phyloP scores from a whole-genome alignment of 768 basidiomycete genomes.

The Hydnomerulius pinastri region DNA sequence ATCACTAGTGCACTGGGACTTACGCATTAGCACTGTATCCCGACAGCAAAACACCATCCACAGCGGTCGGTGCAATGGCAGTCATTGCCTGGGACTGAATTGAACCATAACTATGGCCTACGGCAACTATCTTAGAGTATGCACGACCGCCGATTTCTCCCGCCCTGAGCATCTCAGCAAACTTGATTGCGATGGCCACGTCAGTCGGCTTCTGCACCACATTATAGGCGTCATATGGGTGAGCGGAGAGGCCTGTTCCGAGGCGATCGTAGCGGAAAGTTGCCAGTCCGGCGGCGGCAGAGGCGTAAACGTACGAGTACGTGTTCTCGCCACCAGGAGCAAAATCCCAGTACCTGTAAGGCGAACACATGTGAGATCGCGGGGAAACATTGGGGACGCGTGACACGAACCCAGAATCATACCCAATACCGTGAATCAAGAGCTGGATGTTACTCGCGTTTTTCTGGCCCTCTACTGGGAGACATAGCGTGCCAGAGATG shows the following conservation, averaged over 20 bases:
- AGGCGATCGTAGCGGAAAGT: constrained; percentile 21
- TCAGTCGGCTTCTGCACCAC: constrained; percentile 11
- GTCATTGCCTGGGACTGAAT: no score
- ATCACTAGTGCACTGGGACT: no score
- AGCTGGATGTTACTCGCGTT: constrained; percentile 11
- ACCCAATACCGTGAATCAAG: constrained; percentile 17
- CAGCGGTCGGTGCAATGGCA: no score
- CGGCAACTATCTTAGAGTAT: no score
- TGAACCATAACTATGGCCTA: no score
- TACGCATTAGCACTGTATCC: no score
- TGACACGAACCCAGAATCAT: constrained; percentile 14
- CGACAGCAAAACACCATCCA: no score
- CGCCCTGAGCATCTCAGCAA: no score
- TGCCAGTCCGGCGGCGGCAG: constrained; percentile 12
- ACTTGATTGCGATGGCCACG: no score
- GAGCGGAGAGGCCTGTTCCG: constrained; percentile 17
- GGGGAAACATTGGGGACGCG: not conserved
- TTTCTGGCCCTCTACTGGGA: constrained; percentile 11
- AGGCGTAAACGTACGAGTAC: constrained; percentile 16
- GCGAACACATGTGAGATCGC: not conserved
- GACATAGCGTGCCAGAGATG: constrained; percentile 19
- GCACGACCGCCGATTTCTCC: no score
- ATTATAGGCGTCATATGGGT: constrained; percentile 13
- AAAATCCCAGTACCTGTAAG: constrained; percentile 12
- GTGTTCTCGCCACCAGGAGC: not conserved